Conservation (phyloP, 2,329 filamentous ascomycete genomes). For the Alternaria consortialis region DNA sequence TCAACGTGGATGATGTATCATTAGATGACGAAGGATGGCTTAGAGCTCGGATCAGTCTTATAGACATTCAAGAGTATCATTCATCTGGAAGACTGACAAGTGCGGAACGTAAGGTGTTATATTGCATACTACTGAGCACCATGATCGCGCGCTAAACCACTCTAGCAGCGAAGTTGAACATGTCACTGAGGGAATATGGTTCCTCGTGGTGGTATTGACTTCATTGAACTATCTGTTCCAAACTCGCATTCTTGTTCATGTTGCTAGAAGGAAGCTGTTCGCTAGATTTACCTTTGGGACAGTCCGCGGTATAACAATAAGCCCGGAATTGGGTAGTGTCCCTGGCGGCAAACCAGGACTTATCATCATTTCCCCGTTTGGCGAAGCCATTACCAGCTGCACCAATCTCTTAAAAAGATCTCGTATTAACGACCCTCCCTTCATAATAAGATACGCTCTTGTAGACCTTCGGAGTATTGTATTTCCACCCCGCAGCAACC, state of each 20-base stretch:
- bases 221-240: not conserved
- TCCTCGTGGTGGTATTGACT: not conserved
- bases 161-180: not conserved
- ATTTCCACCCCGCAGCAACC: too few species aligned
- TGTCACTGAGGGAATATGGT: not conserved
- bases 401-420: too few species aligned
- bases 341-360: too few species aligned
- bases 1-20: not conserved
- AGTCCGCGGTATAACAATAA: too few species aligned
- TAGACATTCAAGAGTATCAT: not conserved
- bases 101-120: not conserved
- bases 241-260: not conserved
- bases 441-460: too few species aligned
- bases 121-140: conserved; percentile 12
- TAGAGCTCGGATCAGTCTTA: conserved; percentile 4
- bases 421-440: too few species aligned
- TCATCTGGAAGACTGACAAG: not conserved
- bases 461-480: too few species aligned
- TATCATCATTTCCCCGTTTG: too few species aligned
- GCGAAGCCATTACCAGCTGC: too few species aligned
- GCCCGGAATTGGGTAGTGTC: too few species aligned
- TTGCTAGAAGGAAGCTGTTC: too few species aligned
- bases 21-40: conserved; percentile 2
- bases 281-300: too few species aligned
- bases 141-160: conserved; percentile 15